Evolutionary conservation across 805 yeast genomes (phyloP), one percentile per base, ranked within the genome.

Genomic region (Ascoidea rubescens): DNA sequence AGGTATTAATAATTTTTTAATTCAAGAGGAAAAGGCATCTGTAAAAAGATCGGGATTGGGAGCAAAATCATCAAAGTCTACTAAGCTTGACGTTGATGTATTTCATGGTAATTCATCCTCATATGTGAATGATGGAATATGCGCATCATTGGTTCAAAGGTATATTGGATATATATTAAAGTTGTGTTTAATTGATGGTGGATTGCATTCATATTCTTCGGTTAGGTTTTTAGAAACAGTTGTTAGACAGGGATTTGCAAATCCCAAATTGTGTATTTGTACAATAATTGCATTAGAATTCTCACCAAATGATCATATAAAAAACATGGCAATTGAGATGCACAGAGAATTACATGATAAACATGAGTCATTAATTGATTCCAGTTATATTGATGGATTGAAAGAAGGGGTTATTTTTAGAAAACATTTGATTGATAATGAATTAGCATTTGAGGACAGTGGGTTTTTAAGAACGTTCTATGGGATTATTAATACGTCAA

Each of bases 261-360:
- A 84, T 60, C 96, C 96, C 1, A 74, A 84, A 52, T 59, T 75
- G 4, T 78, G 87, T 59, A 75, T 82, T 5, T 77, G 89, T 0
- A 82, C 89, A 0, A 71, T 86, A 0, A 73, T 87, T 52, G 91
- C 91, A 0, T 67, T 88, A 43, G 80, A 81, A 53, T 71, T 85
- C 0, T 78, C 87, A 0, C 64, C 69, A 1, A 64, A 68, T 16
- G 62, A 60, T 4, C 60, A 64, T 8, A 70, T 84, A 16, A 68
- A 74, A 37, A 62, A 62, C 2, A 64, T 73, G 8, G 87, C 89
- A 0, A 53, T 69, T 0, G 71, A 70, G 0, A 65, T 85, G 52
- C 85, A 84, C 57, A 60, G 62, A 21, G 77, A 73, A 6, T 59
- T 87, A 3, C 78, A 75, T 57, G 82, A 76, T 21, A 83, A 80